These are phyloP conservation scores for Trichoderma gamsii DNA, from an alignment of 495 filamentous ascomycete genomes.

Conservation along the genomic window DNA sequence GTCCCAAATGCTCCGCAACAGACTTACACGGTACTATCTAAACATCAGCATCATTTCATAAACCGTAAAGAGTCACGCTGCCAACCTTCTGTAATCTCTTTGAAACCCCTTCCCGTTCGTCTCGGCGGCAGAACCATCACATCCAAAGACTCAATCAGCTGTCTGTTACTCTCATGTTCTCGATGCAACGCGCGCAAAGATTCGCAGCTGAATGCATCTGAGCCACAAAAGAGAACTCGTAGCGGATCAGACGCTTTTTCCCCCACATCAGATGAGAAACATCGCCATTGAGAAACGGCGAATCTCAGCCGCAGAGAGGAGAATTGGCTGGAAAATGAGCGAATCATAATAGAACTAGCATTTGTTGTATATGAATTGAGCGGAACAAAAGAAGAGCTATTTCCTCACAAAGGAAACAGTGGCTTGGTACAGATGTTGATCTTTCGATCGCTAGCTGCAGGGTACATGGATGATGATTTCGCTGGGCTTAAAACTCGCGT, in stretches of 20 bases:
- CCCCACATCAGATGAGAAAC: background rate
- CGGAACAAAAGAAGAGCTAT: too few relatives aligned
- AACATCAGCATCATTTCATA: background rate
- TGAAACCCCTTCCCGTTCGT: conserved; percentile 64
- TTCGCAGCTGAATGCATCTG: conserved; percentile 82
- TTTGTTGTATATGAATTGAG: background rate
- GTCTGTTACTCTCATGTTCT: conserved; percentile 48
- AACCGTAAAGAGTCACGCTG: conserved; percentile 2
- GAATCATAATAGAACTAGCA: background rate
- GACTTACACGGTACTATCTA: conserved; percentile 65
- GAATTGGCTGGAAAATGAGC: background rate
- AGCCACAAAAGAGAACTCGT: conserved; percentile 91
- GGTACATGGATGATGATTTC: background rate
- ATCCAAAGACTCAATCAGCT: conserved; percentile 72
- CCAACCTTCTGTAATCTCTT: conserved; percentile 62
- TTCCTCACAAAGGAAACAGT: background rate
- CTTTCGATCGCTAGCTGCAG: background rate
- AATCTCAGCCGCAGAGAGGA: background rate
- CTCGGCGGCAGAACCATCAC: conserved; percentile 80
- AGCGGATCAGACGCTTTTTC: conserved; percentile 50
- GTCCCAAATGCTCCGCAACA: conserved; percentile 52
- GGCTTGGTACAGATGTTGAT: background rate
- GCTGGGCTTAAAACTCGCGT: background rate
- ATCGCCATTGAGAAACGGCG: background rate
- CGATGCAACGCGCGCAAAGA: conserved; percentile 65